phyloP scores from a whole-genome alignment of 2,329 filamentous ascomycete genomes.

The Bipolaris bicolor region DNA sequence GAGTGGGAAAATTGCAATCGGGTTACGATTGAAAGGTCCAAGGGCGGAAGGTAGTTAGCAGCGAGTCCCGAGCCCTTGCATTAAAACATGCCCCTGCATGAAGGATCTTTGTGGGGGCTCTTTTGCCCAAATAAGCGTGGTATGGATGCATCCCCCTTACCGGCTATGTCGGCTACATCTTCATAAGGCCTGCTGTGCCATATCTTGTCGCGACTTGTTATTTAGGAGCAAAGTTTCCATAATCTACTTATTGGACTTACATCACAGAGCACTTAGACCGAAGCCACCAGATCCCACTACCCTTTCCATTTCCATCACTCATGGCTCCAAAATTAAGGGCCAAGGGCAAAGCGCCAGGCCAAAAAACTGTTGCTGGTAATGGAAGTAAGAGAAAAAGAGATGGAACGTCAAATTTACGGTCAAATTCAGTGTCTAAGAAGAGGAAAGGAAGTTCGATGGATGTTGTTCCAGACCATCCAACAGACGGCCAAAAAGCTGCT shows the following conservation, averaged over 20 bases:
- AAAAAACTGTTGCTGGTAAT: background rate
- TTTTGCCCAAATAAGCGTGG: constrained; percentile 4
- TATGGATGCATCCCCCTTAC: background rate
- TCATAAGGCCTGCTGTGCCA: background rate
- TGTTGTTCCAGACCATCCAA: background rate
- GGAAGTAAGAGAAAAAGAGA: constrained; percentile 4
- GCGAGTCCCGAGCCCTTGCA: background rate
- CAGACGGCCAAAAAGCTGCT: constrained; percentile 1
- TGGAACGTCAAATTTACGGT: background rate
- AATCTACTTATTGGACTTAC: background rate
- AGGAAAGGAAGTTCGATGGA: background rate
- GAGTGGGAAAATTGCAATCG: constrained; percentile 4
- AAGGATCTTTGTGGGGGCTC: constrained; percentile 4
- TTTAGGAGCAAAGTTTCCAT: background rate
- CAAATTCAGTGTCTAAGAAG: background rate
- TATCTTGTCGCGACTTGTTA: background rate
- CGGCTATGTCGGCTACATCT: background rate
- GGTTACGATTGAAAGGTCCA: background rate
- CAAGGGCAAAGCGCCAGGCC: background rate
- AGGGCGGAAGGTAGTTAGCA: constrained; percentile 2
- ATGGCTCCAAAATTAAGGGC: background rate
- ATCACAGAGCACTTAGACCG: background rate
- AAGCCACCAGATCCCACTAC: background rate
- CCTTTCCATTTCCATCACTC: background rate
- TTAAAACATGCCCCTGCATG: constrained; percentile 2